Percentiles rank a stretch among this genome's conserved stretches.
Conservation (phyloP, 202 grass and related monocot genomes). For the Digitaria exilis region DNA sequence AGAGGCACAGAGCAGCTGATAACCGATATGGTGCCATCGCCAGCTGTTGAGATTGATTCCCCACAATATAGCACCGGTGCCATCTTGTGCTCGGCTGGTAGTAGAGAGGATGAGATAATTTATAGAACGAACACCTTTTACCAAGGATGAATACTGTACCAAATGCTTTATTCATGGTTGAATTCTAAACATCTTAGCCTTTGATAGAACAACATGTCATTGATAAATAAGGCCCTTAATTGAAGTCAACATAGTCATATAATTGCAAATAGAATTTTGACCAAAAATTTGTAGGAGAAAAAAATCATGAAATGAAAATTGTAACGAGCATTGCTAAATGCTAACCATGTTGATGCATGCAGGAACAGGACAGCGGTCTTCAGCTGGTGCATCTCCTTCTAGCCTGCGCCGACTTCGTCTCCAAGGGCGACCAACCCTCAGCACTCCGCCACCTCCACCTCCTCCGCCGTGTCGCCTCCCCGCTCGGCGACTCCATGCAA, state of each 20-base stretch:
- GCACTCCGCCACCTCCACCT: conserved; percentile 60
- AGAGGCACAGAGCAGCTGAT: too few species aligned
- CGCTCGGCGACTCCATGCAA: conserved; percentile 78
- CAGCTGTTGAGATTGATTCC: too few species aligned
- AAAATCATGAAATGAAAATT: not conserved
- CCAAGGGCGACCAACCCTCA: conserved; percentile 60
- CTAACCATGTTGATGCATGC: not conserved
- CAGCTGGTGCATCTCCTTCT: conserved; percentile 72
- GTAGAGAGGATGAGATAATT: too few species aligned
- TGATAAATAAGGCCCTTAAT: not conserved
- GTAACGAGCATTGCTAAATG: not conserved
- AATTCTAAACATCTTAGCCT: too few species aligned
- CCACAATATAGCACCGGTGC: too few species aligned
- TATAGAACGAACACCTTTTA: too few species aligned
- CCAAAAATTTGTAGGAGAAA: not conserved
- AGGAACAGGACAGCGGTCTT: conserved; percentile 73
- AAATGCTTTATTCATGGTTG: too few species aligned
- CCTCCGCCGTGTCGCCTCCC: conserved; percentile 57
- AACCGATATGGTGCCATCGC: too few species aligned
- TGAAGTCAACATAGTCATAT: not conserved
- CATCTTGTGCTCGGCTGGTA: too few species aligned
- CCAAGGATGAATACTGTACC: too few species aligned
- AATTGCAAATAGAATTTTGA: not conserved
- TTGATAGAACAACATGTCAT: not conserved
- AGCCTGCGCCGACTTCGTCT: conserved; percentile 60